Conservation (phyloP, 1,284 basidiomycete species). For the Ceratobasidium sp. region DNA sequence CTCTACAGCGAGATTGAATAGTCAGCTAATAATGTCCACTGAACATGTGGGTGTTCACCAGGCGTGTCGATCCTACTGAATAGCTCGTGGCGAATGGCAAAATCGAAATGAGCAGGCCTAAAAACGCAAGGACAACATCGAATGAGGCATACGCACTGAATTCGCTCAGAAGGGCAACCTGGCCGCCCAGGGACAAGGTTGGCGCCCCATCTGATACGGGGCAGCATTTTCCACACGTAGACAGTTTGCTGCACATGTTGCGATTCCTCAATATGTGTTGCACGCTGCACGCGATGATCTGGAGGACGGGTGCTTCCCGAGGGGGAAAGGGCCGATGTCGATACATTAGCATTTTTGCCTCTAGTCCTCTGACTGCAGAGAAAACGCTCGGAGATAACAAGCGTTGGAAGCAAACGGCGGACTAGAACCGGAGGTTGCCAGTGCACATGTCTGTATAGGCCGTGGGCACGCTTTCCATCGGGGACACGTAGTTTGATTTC, state of each 20-base stretch:
- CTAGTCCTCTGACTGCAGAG: neutral
- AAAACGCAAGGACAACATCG: constrained; percentile 3
- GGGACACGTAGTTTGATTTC: neutral
- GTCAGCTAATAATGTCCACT: too few species aligned
- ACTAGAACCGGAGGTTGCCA: neutral
- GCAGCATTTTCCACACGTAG: neutral
- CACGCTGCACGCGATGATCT: neutral
- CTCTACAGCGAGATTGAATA: too few species aligned
- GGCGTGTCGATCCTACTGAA: too few species aligned
- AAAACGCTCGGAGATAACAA: constrained; percentile 8
- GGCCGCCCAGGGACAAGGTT: constrained; percentile 5
- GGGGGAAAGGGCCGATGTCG: neutral
- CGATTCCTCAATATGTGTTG: neutral
- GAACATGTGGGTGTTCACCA: too few species aligned
- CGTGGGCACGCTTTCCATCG: neutral
- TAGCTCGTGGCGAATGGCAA: too few species aligned
- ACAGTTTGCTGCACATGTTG: neutral
- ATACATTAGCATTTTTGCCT: constrained; percentile 10
- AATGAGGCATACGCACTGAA: constrained; percentile 7
- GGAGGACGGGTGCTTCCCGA: constrained; percentile 2
- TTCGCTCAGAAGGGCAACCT: constrained; percentile 1
- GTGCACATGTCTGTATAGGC: neutral
- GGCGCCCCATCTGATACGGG: neutral
- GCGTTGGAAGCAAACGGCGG: constrained; percentile 1
- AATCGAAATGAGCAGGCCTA: too few species aligned